Conservation (phyloP, 176 grass and related monocot genomes). For the Aegilops umbellulata region DNA sequence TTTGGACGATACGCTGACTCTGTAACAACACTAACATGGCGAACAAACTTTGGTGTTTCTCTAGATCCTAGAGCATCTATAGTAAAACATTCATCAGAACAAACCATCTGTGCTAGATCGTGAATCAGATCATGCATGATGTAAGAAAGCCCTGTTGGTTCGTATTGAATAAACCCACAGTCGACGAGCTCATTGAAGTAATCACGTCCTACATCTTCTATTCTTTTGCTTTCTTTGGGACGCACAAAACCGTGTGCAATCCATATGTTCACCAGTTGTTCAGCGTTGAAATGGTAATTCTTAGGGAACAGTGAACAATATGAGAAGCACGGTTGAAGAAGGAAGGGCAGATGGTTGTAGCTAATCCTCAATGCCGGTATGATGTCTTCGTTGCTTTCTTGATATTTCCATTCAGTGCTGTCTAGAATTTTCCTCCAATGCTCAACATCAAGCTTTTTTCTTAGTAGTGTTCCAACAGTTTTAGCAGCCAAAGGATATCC, state of each 20-base stretch:
- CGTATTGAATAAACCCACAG: slow-evolving; percentile 14
- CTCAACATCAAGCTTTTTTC: no score
- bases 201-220: neutral
- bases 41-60: neutral
- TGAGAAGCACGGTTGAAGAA: no score
- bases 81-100: slow-evolving; percentile 21
- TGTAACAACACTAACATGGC: slow-evolving; percentile 11
- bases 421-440: no score
- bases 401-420: no score
- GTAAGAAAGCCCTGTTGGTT: neutral
- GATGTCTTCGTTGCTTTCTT: no score
- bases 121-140: slow-evolving; percentile 13
- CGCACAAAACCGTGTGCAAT: neutral
- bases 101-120: slow-evolving; percentile 18
- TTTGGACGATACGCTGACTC: neutral
- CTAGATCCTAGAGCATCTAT: neutral
- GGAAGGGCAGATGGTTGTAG: no score
- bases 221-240: neutral
- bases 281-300: no score
- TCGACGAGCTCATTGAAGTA: slow-evolving; percentile 21
- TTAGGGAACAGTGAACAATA: no score
- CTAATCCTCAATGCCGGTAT: no score
- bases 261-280: no score
- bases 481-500: no score
- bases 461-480: no score